Percentiles rank a stretch among this genome's conserved stretches.
phyloP scores from a whole-genome alignment of 352 stramenopile species.

The Blastocystis hominis region DNA sequence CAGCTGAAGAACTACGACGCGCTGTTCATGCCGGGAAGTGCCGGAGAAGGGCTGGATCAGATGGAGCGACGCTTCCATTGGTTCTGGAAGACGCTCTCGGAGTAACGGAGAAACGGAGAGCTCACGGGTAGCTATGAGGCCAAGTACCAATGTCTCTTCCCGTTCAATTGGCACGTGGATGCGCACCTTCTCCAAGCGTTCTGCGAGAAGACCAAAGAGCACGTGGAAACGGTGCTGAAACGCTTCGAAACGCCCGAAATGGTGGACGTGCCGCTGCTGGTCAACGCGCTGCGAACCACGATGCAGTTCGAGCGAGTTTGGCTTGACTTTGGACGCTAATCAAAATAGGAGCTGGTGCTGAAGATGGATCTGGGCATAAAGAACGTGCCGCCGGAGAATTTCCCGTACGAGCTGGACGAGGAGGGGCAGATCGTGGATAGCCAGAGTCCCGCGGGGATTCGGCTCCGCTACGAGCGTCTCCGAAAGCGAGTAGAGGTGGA shows the following conservation, averaged over 20 bases:
- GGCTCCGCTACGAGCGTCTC: constrained; percentile 67
- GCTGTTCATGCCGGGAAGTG: constrained; percentile 63
- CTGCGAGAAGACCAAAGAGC: constrained; percentile 71
- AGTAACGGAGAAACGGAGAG: background rate
- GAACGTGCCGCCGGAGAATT: constrained; percentile 60
- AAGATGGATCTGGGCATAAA: constrained; percentile 59
- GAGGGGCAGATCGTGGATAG: constrained; percentile 66
- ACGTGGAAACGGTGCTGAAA: constrained; percentile 60
- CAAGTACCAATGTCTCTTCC: constrained; percentile 84
- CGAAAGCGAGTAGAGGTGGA: constrained; percentile 55
- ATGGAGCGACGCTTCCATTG: constrained; percentile 77
- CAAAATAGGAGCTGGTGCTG: constrained; percentile 58
- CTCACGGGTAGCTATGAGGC: background rate
- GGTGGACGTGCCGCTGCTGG: constrained; percentile 71
- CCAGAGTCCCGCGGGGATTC: constrained; percentile 64
- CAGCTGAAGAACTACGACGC: constrained; percentile 71
- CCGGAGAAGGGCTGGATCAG: constrained; percentile 66
- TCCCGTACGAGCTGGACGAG: constrained; percentile 58
- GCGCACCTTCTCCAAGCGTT: constrained; percentile 82
- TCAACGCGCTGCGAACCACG: constrained; percentile 75
- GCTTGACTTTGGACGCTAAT: constrained; percentile 67
- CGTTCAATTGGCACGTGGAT: constrained; percentile 85
- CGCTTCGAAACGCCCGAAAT: constrained; percentile 67
- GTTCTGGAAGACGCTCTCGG: constrained; percentile 71
- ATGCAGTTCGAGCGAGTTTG: constrained; percentile 77